Conservation (phyloP, 768 basidiomycete species). For the Psilocybe cubensis region DNA sequence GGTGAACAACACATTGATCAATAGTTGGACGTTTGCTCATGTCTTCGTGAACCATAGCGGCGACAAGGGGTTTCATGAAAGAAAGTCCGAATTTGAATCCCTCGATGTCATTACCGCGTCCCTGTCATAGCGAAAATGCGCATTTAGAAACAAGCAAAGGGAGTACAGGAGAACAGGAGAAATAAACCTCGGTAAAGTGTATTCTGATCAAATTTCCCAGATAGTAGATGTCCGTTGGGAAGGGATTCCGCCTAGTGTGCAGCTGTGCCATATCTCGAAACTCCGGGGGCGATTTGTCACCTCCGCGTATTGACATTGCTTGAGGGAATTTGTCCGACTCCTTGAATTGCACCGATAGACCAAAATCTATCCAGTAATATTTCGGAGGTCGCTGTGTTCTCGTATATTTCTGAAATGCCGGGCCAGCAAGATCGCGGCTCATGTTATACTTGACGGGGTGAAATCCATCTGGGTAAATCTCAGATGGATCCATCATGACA, state of each 20-base stretch:
- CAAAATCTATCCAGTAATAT: slow-evolving; percentile 45
- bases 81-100: slow-evolving; percentile 16
- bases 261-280: slow-evolving; percentile 14
- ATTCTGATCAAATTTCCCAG: slow-evolving; percentile 39
- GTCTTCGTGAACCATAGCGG: slow-evolving; percentile 39
- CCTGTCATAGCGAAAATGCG: too few relatives aligned
- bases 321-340: slow-evolving; percentile 26
- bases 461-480: slow-evolving; percentile 26
- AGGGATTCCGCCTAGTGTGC: slow-evolving; percentile 34
- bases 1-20: slow-evolving; percentile 35
- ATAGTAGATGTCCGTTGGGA: slow-evolving; percentile 47
- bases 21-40: slow-evolving; percentile 40
- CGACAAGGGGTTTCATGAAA: slow-evolving; percentile 36
- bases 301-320: slow-evolving; percentile 36
- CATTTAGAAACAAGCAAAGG: too few relatives aligned
- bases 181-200: slow-evolving; percentile 35
- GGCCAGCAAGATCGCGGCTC: slow-evolving; percentile 23
- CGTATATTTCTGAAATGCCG: slow-evolving; percentile 20
- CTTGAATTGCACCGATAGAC: slow-evolving; percentile 30
- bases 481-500: slow-evolving; percentile 37
- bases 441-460: slow-evolving; percentile 25
- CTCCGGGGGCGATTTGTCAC: slow-evolving; percentile 44
- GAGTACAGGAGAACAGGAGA: background rate
- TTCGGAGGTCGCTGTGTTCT: slow-evolving; percentile 31
- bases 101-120: too few relatives aligned